Percentiles rank a stretch among this genome's conserved stretches.
These are phyloP conservation scores for Populus nigra DNA, from an alignment of 345 rosid species.

Conservation along the genomic window DNA sequence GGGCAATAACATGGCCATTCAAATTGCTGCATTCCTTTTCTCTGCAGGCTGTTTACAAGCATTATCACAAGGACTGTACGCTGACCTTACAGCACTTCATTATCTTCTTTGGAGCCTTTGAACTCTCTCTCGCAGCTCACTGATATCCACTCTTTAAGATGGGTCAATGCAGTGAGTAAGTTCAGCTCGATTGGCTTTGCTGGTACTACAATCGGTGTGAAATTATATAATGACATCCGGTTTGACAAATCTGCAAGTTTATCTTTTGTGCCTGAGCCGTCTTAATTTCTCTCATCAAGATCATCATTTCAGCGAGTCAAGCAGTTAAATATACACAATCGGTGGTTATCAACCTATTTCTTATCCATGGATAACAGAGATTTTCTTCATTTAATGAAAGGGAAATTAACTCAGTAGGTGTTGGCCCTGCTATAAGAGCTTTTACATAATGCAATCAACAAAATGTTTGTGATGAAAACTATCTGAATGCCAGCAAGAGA, in stretches of 20 bases:
- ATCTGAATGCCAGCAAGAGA: no score
- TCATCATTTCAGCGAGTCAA: not conserved
- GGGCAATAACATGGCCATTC: conserved; percentile 56
- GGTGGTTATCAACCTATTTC: no score
- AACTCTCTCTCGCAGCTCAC: conserved; percentile 55
- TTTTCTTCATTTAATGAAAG: no score
- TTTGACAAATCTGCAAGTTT: not conserved
- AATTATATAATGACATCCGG: conserved; percentile 38
- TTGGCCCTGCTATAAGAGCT: no score
- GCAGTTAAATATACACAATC: not conserved
- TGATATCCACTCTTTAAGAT: conserved; percentile 49
- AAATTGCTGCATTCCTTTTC: conserved; percentile 39
- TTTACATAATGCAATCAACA: no score
- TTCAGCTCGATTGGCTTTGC: conserved; percentile 50
- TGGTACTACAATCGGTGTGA: conserved; percentile 45
- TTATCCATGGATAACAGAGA: no score
- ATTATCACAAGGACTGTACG: conserved; percentile 31
- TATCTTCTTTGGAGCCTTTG: conserved; percentile 46
- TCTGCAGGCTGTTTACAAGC: conserved; percentile 43
- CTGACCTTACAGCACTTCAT: conserved; percentile 48
- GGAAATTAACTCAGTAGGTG: no score
- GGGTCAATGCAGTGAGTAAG: conserved; percentile 48
- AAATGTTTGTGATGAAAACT: no score
- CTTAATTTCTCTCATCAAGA: not conserved
- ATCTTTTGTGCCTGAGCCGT: not conserved